Conservation (phyloP, 2,329 filamentous ascomycete genomes). For the Phoma sp. region DNA sequence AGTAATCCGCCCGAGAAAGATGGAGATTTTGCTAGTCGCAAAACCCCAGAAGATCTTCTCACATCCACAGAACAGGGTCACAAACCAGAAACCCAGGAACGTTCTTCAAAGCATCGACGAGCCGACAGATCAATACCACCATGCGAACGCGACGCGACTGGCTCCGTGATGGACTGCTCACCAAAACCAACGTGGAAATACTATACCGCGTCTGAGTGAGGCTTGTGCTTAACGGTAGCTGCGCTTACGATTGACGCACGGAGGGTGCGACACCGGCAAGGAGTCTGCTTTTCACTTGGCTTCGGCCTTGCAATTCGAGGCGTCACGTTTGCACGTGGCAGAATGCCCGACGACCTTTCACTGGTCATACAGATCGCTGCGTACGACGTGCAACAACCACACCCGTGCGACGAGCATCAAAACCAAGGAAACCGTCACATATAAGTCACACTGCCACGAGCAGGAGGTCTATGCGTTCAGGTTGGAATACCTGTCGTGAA, state of each 20-base stretch:
- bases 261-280: conserved; percentile 4
- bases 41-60: no score
- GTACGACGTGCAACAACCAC: no score
- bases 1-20: background rate
- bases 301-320: conserved; percentile 9
- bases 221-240: no score
- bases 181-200: background rate
- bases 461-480: background rate
- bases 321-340: conserved; percentile 7
- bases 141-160: conserved; percentile 10
- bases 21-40: no score
- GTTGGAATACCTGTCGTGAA: conserved; percentile 13
- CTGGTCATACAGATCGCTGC: conserved; percentile 12
- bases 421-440: no score
- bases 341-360: conserved; percentile 13
- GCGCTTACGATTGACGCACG: no score
- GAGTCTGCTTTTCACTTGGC: conserved; percentile 19
- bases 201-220: no score
- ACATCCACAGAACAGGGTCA: no score
- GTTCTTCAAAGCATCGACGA: conserved; percentile 12
- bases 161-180: conserved; percentile 1
- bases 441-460: background rate
- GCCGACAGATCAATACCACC: conserved; percentile 6
- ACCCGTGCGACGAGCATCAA: no score
- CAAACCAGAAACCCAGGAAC: no score